Base-by-base conservation (phyloP, 345 rosid species). In the Mangifera indica region DNA sequence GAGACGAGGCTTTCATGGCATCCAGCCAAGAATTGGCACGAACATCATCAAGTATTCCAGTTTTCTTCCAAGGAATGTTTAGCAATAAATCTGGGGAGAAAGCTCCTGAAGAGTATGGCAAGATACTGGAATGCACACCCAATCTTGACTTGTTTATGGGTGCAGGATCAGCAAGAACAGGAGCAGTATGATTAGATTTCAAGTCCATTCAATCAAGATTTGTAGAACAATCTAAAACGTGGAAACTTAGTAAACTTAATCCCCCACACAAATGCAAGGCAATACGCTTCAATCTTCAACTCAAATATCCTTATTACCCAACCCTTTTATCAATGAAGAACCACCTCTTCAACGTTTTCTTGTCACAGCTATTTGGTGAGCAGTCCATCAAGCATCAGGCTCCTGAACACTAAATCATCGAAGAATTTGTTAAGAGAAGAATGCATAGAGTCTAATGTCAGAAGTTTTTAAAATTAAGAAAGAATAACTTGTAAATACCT, bases 1-100 rank as follows among this genome's bases (percentile, higher is more conserved):
- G 98, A 61, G 98, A 93, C 24, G 98, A 93, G 40, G 90, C 80
- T 77, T 76, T 89, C 98, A 93, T 93, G 0, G 93, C 91, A 77
- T 93, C 96, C 74, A 93, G 79, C 92, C 96, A 93, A 70, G 84
- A 58, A 72, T 67, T 78, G 59, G 90, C 73, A 68, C 91, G 92
- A 63, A 91, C 83, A 85, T 90, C 98, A 66, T 87, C 93, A 20
- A 86, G 88, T 17, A 87, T 11, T 40, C 87, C 94, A 17, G 87
- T 79, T 91, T 87, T 93, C 84, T 84, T 93, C 80, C 88, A 66
- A 0, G 96, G 97, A 57, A 91, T 81, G 0, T 84, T 75, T 55
- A 89, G 77, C 29, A 81, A 69, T 20, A 89, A 80, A 67, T 83
- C 84, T 21, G 83, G 60, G 1, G 89, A 78, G 57, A 85, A 71